Evolutionary conservation across 2,329 filamentous ascomycete species (phyloP).

Genomic region (Geosmithia putterillii): DNA sequence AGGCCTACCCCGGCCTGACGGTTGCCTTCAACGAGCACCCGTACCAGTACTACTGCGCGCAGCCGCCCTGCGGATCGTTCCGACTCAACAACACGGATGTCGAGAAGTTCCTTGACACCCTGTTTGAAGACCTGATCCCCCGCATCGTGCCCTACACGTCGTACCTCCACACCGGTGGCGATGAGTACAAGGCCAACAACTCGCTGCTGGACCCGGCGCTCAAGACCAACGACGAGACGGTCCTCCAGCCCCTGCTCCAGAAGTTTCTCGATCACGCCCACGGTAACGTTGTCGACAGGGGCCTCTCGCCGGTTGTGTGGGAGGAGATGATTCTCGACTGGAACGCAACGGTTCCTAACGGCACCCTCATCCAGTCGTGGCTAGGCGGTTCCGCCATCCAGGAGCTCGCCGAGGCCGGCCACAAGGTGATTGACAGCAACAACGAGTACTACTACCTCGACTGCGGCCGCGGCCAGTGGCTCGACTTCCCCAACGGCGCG

Average conservation of each 20-base stretch:
- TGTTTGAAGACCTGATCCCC: slow-evolving; percentile 69
- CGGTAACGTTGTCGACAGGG: slow-evolving; percentile 46
- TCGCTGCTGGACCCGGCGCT: slow-evolving; percentile 60
- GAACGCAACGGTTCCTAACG: slow-evolving; percentile 59
- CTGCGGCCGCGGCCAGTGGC: slow-evolving; percentile 70
- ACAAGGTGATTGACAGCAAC: slow-evolving; percentile 63
- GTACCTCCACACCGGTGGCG: slow-evolving; percentile 79
- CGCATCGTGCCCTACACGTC: slow-evolving; percentile 54
- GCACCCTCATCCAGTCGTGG: slow-evolving; percentile 74
- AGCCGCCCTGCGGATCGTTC: slow-evolving; percentile 57
- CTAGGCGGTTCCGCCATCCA: slow-evolving; percentile 50
- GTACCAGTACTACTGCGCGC: slow-evolving; percentile 45
- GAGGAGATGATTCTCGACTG: slow-evolving; percentile 75
- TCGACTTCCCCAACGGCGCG: slow-evolving; percentile 52
- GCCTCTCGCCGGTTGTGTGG: slow-evolving; percentile 70
- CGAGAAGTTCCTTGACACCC: slow-evolving; percentile 54
- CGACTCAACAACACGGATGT: slow-evolving; percentile 65
- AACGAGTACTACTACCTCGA: slow-evolving; percentile 78
- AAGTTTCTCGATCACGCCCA: slow-evolving; percentile 63
- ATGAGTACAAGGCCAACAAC: slow-evolving; percentile 67
- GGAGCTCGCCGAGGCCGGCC: slow-evolving; percentile 46
- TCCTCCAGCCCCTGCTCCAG: slow-evolving; percentile 67
- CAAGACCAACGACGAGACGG: slow-evolving; percentile 46
- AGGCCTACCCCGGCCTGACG: slow-evolving; percentile 40
- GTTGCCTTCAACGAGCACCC: slow-evolving; percentile 43